Conservation (phyloP, 129 eudicot genomes). For the Scalesia atractyloides region DNA sequence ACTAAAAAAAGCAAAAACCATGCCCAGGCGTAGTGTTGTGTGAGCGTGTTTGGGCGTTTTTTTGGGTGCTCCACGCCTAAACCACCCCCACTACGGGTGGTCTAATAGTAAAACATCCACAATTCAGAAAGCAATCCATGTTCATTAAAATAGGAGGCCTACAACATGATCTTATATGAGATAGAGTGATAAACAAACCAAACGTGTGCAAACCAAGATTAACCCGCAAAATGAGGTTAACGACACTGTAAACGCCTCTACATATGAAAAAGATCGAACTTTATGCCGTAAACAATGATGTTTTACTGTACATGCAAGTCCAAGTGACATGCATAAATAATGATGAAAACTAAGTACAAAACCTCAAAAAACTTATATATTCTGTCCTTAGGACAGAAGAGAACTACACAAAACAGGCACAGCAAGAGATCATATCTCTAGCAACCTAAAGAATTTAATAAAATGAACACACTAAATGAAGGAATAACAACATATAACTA, state of each 20-base stretch:
- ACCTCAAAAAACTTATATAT: slow-evolving; percentile 30
- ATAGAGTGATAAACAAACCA: too few relatives aligned
- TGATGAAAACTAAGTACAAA: slow-evolving; percentile 27
- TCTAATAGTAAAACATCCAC: too few relatives aligned
- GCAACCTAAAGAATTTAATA: slow-evolving; percentile 44
- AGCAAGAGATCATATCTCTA: slow-evolving; percentile 16
- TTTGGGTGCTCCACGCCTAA: too few relatives aligned
- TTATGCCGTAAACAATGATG: slow-evolving; percentile 16
- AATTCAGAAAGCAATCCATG: too few relatives aligned
- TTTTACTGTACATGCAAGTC: slow-evolving; percentile 31
- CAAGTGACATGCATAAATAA: slow-evolving; percentile 36
- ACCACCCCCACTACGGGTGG: too few relatives aligned
- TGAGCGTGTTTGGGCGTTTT: too few relatives aligned
- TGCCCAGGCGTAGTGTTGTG: too few relatives aligned
- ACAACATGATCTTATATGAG: too few relatives aligned
- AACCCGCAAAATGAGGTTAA: not conserved
- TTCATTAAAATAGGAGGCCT: too few relatives aligned
- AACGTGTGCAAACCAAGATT: not conserved
- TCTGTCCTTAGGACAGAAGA: slow-evolving; percentile 30
- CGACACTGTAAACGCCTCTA: not conserved
- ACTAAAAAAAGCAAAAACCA: too few relatives aligned
- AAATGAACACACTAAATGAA: slow-evolving; percentile 18
- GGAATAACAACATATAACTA: not conserved
- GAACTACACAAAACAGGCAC: slow-evolving; percentile 26
- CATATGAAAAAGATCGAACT: not conserved